Conservation (phyloP, 2,329 filamentous ascomycete species). For the Sporothrix curviconia region DNA sequence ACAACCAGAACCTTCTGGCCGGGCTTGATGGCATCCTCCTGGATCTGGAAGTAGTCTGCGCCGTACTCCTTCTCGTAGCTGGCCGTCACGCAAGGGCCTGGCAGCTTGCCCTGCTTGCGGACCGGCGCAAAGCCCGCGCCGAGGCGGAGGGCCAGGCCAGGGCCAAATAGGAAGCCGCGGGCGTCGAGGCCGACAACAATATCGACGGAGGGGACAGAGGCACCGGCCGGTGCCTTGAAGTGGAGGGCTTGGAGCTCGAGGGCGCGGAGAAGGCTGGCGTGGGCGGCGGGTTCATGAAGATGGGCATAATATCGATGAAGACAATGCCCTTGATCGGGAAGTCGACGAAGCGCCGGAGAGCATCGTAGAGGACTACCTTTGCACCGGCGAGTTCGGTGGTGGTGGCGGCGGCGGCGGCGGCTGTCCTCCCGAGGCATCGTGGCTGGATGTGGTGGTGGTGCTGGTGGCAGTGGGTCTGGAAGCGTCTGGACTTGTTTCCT, state of each 20-base stretch:
- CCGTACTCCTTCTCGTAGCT: slow-evolving; percentile 95
- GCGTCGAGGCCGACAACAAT: slow-evolving; percentile 91
- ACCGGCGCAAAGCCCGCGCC: slow-evolving; percentile 87
- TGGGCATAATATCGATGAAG: slow-evolving; percentile 96
- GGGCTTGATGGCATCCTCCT: slow-evolving; percentile 72
- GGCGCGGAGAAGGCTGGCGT: slow-evolving; percentile 71
- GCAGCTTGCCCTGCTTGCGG: slow-evolving; percentile 91
- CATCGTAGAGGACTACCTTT: slow-evolving; percentile 63
- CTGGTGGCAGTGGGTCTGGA: slow-evolving; percentile 21
- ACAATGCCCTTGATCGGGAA: slow-evolving; percentile 89
- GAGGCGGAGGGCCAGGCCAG: slow-evolving; percentile 74
- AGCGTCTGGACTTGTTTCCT: slow-evolving; percentile 29
- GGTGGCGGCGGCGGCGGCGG: slow-evolving; percentile 54
- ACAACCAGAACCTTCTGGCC: slow-evolving; percentile 90
- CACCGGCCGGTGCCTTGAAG: slow-evolving; percentile 32
- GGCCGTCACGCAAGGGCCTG: slow-evolving; percentile 78
- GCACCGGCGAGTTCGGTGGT: slow-evolving; percentile 60
- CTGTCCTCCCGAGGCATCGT: slow-evolving; percentile 59
- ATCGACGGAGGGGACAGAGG: slow-evolving; percentile 55
- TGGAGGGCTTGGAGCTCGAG: slow-evolving; percentile 75
- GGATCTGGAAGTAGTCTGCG: slow-evolving; percentile 92
- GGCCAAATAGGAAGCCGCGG: slow-evolving; percentile 91
- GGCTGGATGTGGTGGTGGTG: slow-evolving; percentile 29
- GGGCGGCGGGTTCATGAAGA: slow-evolving; percentile 73
- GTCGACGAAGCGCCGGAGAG: slow-evolving; percentile 81